These are phyloP conservation scores for Zymoseptoria crescenta DNA, from an alignment of 2,329 filamentous ascomycete species.

Conservation along the genomic window DNA sequence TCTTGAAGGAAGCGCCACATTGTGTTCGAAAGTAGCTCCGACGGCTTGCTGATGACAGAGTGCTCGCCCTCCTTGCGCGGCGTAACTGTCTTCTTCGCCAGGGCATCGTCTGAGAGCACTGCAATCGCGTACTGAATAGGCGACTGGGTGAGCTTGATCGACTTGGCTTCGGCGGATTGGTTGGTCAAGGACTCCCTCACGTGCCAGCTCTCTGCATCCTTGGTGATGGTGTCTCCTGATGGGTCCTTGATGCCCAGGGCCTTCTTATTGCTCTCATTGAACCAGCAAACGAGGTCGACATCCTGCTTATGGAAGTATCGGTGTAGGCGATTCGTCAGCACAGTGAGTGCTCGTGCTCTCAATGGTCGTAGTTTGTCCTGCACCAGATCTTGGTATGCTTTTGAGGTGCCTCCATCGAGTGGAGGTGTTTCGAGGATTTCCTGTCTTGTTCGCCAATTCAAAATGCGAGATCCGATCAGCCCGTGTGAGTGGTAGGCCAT, in stretches of 20 bases:
- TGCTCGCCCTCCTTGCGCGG: constrained; percentile 33
- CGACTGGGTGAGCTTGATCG: constrained; percentile 14
- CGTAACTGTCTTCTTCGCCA: constrained; percentile 60
- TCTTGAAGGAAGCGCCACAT: constrained; percentile 87
- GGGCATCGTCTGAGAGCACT: constrained; percentile 60
- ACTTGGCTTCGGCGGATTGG: constrained; percentile 7
- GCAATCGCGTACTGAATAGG: constrained; percentile 45
- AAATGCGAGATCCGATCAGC: constrained; percentile 67
- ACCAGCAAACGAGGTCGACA: constrained; percentile 77
- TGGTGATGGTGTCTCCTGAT: constrained; percentile 8
- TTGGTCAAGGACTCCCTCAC: constrained; percentile 42
- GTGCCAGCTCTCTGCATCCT: constrained; percentile 57
- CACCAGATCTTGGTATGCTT: constrained; percentile 74
- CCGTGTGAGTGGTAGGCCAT: constrained; percentile 84
- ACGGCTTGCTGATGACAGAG: constrained; percentile 48
- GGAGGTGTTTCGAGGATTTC: constrained; percentile 75
- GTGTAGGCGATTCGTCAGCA: constrained; percentile 72
- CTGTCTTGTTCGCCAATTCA: constrained; percentile 74
- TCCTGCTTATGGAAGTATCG: constrained; percentile 75
- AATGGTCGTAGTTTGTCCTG: constrained; percentile 65
- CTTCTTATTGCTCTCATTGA: constrained; percentile 60
- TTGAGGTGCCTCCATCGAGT: constrained; percentile 70
- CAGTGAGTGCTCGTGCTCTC: constrained; percentile 66
- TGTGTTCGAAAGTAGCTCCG: constrained; percentile 66
- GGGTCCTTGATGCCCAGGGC: constrained; percentile 22